A percentile compares a stretch with the other conserved stretches of the same genome.
Conservation (phyloP, 176 grass and related monocot species). For the Neostapfia colusana region DNA sequence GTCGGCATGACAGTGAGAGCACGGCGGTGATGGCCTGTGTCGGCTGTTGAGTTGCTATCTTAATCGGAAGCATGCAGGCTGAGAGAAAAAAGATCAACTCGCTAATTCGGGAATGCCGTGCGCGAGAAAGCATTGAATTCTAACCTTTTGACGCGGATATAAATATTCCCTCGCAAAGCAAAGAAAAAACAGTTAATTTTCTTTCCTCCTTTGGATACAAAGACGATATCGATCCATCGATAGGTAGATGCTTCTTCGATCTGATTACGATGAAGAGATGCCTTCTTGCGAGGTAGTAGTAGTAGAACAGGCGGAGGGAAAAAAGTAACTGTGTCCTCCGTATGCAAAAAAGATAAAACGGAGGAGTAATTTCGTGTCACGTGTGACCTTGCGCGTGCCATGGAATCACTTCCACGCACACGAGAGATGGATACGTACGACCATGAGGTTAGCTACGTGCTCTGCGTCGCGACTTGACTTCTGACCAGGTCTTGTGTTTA, state of each 20-base stretch:
- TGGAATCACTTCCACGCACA: conserved; percentile 18
- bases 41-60: neutral
- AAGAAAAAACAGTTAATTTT: conserved; percentile 2
- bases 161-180: neutral
- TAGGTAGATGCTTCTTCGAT: neutral
- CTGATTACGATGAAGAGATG: conserved; percentile 34
- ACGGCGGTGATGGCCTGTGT: too few relatives aligned
- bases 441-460: neutral
- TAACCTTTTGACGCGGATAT: conserved; percentile 1
- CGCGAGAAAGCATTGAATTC: conserved; percentile 37
- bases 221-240: too few relatives aligned
- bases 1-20: neutral
- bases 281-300: neutral
- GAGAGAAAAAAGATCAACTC: neutral
- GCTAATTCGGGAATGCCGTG: conserved; percentile 31
- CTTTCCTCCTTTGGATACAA: neutral
- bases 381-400: conserved; percentile 27
- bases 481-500: neutral
- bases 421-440: too few relatives aligned
- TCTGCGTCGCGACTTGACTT: neutral
- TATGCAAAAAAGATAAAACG: neutral
- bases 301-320: neutral
- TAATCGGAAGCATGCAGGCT: neutral
- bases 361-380: conserved; percentile 25
- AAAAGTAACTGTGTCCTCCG: neutral